Evolutionary conservation across 306 rosid genomes (phyloP).

Genomic region (Pyrus bretschneideri): DNA sequence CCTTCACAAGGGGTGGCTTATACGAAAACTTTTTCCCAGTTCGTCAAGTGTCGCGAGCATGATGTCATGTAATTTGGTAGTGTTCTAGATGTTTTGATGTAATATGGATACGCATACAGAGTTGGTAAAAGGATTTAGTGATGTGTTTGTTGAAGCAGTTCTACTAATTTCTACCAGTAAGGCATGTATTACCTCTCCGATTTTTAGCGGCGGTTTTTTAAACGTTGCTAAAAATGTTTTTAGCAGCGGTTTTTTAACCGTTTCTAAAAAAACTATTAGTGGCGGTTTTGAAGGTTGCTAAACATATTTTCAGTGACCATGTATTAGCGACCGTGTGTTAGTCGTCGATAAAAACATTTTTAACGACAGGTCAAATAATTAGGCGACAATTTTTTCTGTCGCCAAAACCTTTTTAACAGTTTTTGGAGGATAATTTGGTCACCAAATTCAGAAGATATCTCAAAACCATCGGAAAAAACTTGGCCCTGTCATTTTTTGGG

Average conservation of each 20-base stretch:
- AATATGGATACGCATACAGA: not conserved
- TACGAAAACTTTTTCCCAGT: not conserved
- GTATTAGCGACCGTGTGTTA: rapidly evolving
- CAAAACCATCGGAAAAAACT: not conserved
- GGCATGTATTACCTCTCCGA: rapidly evolving
- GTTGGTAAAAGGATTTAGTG: not conserved
- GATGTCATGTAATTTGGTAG: not conserved
- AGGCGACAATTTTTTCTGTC: not conserved
- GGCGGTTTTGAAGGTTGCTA: too few species aligned
- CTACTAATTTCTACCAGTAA: rapidly evolving
- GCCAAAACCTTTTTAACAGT: rapidly evolving
- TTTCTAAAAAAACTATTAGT: too few species aligned
- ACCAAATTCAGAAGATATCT: not conserved
- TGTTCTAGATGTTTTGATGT: not conserved
- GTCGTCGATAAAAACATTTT: too few species aligned
- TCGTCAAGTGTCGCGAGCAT: not conserved
- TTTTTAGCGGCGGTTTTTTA: not conserved
- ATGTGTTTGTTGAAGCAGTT: too few species aligned
- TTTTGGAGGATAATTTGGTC: not conserved
- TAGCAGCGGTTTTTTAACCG: too few species aligned
- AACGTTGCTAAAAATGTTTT: rapidly evolving
- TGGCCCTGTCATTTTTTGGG: rapidly evolving
- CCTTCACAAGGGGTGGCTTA: not conserved
- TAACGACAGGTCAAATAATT: too few species aligned
- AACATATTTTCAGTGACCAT: rapidly evolving